phyloP scores from a whole-genome alignment of 257 asterid genomes.

The Solanum stenotomum region DNA sequence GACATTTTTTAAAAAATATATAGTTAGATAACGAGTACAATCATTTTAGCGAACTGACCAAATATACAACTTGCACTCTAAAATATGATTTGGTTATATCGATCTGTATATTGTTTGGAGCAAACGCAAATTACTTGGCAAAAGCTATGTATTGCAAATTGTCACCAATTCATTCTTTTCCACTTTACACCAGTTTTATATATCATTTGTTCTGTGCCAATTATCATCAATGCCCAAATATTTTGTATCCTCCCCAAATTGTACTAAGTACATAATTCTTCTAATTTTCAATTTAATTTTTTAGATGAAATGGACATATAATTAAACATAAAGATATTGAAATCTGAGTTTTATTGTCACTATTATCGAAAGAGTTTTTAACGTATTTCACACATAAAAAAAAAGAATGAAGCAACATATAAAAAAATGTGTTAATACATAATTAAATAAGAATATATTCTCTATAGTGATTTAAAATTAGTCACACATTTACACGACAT shows the following conservation, averaged over 20 bases:
- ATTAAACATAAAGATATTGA: not conserved
- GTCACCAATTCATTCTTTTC: not conserved
- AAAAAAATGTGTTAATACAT: not conserved
- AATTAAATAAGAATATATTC: not conserved
- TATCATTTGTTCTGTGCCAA: not conserved
- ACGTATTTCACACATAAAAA: not conserved
- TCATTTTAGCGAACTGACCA: not conserved
- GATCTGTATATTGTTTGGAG: not conserved
- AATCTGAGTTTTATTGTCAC: not conserved
- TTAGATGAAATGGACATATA: not conserved
- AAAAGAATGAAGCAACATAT: not conserved
- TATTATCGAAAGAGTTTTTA: rapidly evolving
- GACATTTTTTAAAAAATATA: not conserved
- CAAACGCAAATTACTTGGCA: not conserved
- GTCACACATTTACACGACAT: not conserved
- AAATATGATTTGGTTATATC: not conserved
- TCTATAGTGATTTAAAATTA: not conserved
- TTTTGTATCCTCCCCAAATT: not conserved
- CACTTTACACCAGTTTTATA: not conserved
- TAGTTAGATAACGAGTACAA: not conserved
- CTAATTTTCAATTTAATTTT: not conserved
- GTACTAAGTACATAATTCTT: not conserved
- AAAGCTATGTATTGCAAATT: not conserved
- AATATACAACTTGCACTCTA: not conserved
- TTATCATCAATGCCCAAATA: not conserved